Conservation (phyloP, 2,329 filamentous ascomycete species). For the Neofusicoccum umdonicola region DNA sequence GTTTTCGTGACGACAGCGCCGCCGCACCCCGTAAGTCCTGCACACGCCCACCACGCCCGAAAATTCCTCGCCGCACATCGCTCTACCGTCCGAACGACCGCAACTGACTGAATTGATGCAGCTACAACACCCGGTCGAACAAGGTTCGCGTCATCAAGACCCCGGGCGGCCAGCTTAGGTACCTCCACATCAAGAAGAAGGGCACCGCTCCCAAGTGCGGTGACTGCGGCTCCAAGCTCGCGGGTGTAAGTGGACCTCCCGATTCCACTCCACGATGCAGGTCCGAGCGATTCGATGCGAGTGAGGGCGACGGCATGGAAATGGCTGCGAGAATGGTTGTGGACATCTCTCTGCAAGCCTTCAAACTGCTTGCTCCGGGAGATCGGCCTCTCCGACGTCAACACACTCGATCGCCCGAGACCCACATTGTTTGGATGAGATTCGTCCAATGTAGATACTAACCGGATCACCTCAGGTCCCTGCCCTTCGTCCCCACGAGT, state of each 20-base stretch:
- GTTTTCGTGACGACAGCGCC: slow-evolving; percentile 43
- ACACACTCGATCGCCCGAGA: background rate
- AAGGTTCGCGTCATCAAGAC: slow-evolving; percentile 90
- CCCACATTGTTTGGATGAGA: background rate
- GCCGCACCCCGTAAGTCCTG: slow-evolving; percentile 50
- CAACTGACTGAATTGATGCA: slow-evolving; percentile 38
- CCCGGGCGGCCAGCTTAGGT: slow-evolving; percentile 89
- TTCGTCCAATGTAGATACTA: background rate
- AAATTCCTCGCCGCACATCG: background rate
- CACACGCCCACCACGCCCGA: slow-evolving; percentile 1
- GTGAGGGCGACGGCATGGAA: background rate
- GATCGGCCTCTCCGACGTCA: background rate
- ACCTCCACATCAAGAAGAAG: slow-evolving; percentile 99
- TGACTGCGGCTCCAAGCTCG: slow-evolving; percentile 93
- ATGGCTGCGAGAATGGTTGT: background rate
- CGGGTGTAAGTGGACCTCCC: slow-evolving; percentile 73
- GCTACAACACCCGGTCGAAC: slow-evolving; percentile 99
- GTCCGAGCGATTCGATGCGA: background rate
- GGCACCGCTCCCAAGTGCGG: slow-evolving; percentile 93
- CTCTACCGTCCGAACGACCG: background rate
- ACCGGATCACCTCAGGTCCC: slow-evolving; percentile 64
- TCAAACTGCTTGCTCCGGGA: too few relatives aligned
- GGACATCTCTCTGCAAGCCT: background rate
- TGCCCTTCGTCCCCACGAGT: slow-evolving; percentile 97
- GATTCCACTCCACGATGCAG: background rate